These are phyloP conservation scores for Fusarium humuli DNA, from an alignment of 2,329 filamentous ascomycete genomes.

Conservation along the genomic window DNA sequence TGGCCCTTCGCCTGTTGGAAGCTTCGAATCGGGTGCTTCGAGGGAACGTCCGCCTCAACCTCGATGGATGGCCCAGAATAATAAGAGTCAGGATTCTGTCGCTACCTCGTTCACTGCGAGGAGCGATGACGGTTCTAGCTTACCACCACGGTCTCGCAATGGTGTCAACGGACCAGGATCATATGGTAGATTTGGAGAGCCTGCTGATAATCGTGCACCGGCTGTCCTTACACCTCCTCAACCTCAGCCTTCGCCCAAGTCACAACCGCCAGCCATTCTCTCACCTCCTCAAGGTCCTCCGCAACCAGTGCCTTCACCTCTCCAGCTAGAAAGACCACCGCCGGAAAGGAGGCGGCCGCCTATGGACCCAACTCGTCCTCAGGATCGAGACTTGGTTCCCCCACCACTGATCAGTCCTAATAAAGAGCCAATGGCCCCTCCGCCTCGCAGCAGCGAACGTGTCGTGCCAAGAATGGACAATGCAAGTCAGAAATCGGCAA, in stretches of 20 bases:
- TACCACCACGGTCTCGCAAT: slow-evolving; percentile 66
- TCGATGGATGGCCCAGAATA: slow-evolving; percentile 61
- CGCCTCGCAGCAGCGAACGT: slow-evolving; percentile 65
- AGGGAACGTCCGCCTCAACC: slow-evolving; percentile 57
- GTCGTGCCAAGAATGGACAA: slow-evolving; percentile 60
- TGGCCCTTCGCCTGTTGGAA: slow-evolving; percentile 61
- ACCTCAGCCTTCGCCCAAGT: slow-evolving; percentile 44
- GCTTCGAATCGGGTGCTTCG: slow-evolving; percentile 61
- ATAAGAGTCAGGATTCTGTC: slow-evolving; percentile 70
- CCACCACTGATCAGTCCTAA: slow-evolving; percentile 67
- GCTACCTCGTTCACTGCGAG: slow-evolving; percentile 59
- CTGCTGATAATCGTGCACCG: slow-evolving; percentile 36
- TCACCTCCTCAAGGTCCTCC: slow-evolving; percentile 41
- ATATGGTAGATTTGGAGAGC: slow-evolving; percentile 55
- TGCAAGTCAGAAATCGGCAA: slow-evolving; percentile 45
- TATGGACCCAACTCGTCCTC: slow-evolving; percentile 70
- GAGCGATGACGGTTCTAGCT: slow-evolving; percentile 64
- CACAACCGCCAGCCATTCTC: slow-evolving; percentile 35
- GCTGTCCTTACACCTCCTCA: slow-evolving; percentile 39
- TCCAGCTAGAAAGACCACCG: slow-evolving; percentile 58
- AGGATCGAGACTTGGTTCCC: slow-evolving; percentile 67
- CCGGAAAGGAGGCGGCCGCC: slow-evolving; percentile 75
- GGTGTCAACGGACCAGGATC: slow-evolving; percentile 57
- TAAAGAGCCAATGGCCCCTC: slow-evolving; percentile 60
- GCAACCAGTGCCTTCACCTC: slow-evolving; percentile 41